Evolutionary conservation across 805 yeast species (phyloP).

Genomic region (Metschnikowia bowlesiae): DNA sequence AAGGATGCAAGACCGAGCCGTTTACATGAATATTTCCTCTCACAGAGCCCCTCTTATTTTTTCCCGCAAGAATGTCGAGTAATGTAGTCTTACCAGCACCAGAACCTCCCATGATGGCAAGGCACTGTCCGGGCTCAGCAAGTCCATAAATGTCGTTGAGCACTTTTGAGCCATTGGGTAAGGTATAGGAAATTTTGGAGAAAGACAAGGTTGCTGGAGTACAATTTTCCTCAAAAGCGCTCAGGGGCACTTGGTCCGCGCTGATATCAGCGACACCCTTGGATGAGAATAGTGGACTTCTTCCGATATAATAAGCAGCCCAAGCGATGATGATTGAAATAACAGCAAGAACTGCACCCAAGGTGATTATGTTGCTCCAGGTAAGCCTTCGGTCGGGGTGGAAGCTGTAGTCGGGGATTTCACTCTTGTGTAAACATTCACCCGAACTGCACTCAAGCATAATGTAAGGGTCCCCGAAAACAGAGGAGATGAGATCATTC

Average conservation of each 20-base stretch:
- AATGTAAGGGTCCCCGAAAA: slow-evolving; percentile 93
- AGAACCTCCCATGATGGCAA: slow-evolving; percentile 98
- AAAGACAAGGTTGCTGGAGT: slow-evolving; percentile 73
- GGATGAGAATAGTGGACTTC: slow-evolving; percentile 54
- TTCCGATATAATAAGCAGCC: slow-evolving; percentile 46
- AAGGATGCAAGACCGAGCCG: slow-evolving; percentile 48
- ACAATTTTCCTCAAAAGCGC: slow-evolving; percentile 48
- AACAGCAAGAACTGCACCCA: slow-evolving; percentile 40
- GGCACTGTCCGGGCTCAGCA: slow-evolving; percentile 80
- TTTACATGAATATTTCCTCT: slow-evolving; percentile 71
- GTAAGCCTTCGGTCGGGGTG: slow-evolving; percentile 53
- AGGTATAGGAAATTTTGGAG: slow-evolving; percentile 60
- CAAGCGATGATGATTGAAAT: slow-evolving; percentile 41
- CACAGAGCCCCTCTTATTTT: slow-evolving; percentile 70
- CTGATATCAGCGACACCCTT: slow-evolving; percentile 20
- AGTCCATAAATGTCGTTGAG: slow-evolving; percentile 66
- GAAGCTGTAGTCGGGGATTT: slow-evolving; percentile 81
- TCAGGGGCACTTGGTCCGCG: slow-evolving; percentile 20
- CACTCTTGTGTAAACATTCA: slow-evolving; percentile 89
- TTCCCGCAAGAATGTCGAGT: slow-evolving; percentile 85
- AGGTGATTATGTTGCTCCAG: slow-evolving; percentile 43
- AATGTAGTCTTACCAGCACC: slow-evolving; percentile 98
- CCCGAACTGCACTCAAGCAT: slow-evolving; percentile 77
- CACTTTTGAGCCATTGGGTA: slow-evolving; percentile 45
- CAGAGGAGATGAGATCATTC: slow-evolving; percentile 85